A percentile compares a stretch with the other conserved stretches of the same genome.
Evolutionary conservation across 2,329 filamentous ascomycete species (phyloP).

Genomic region (Calonectria hongkongensis): DNA sequence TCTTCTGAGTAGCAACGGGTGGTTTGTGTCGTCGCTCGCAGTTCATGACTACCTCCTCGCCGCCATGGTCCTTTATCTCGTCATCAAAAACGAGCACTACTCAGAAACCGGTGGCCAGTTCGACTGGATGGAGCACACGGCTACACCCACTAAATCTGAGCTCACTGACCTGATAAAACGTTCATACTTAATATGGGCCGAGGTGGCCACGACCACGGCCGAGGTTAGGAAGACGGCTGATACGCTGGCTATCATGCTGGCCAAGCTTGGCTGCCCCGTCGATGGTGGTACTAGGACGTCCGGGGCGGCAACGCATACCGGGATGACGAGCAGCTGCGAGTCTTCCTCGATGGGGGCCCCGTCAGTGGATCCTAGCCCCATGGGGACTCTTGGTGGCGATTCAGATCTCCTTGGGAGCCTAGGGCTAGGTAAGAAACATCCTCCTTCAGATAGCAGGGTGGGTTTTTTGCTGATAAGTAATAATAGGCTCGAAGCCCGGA

Average conservation of each 20-base stretch:
- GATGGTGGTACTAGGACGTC: slow-evolving; percentile 38
- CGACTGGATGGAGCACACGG: slow-evolving; percentile 60
- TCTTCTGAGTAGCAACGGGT: slow-evolving; percentile 70
- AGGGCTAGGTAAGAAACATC: slow-evolving; percentile 47
- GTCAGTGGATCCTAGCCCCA: slow-evolving; percentile 48
- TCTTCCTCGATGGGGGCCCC: slow-evolving; percentile 47
- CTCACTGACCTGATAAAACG: slow-evolving; percentile 64
- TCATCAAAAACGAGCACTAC: slow-evolving; percentile 66
- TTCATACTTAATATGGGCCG: slow-evolving; percentile 67
- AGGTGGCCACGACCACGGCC: slow-evolving; percentile 59
- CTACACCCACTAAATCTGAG: slow-evolving; percentile 60
- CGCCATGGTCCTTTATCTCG: slow-evolving; percentile 75
- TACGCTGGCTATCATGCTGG: slow-evolving; percentile 67
- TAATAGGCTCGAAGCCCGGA: slow-evolving; percentile 45
- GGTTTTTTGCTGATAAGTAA: slow-evolving; percentile 41
- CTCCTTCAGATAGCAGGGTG: slow-evolving; percentile 17
- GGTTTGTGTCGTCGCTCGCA: slow-evolving; percentile 75
- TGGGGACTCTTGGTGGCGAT: slow-evolving; percentile 45
- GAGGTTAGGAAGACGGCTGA: slow-evolving; percentile 68
- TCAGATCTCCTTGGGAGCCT: slow-evolving; percentile 49
- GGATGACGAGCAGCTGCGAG: slow-evolving; percentile 28
- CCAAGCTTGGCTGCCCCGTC: slow-evolving; percentile 61
- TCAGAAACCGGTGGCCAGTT: slow-evolving; percentile 58
- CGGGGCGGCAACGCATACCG: slow-evolving; percentile 23
- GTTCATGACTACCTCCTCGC: slow-evolving; percentile 78